Conservation (phyloP, 2,329 filamentous ascomycete species). For the Ophiostoma perfectum region DNA sequence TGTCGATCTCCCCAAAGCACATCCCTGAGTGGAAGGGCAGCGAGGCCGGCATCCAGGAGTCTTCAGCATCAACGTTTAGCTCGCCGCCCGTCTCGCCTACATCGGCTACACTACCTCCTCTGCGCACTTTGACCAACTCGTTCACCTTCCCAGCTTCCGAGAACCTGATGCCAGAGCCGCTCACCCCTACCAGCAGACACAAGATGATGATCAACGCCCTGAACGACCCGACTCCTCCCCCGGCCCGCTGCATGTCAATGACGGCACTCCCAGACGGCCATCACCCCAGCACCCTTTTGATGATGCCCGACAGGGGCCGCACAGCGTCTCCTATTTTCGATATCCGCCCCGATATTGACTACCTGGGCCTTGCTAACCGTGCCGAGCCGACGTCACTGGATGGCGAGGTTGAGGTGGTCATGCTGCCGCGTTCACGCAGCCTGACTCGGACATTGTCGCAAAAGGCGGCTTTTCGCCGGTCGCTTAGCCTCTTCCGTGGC, state of each 20-base stretch:
- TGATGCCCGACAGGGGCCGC: background rate
- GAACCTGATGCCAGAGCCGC: background rate
- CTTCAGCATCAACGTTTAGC: background rate
- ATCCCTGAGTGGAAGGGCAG: constrained; percentile 43
- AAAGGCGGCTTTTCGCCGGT: constrained; percentile 33
- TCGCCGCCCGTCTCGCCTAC: constrained; percentile 6
- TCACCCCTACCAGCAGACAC: background rate
- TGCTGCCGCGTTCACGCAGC: constrained; percentile 28
- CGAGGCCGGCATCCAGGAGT: background rate
- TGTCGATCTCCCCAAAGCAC: constrained; percentile 40
- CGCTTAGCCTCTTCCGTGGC: constrained; percentile 33
- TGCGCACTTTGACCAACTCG: constrained; percentile 5
- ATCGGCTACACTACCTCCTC: background rate
- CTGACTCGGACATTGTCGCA: constrained; percentile 33
- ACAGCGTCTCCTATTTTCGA: constrained; percentile 31
- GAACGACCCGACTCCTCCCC: background rate
- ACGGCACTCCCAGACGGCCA: constrained; percentile 14
- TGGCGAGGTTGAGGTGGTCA: constrained; percentile 14
- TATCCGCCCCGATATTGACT: constrained; percentile 54
- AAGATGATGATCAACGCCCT: background rate
- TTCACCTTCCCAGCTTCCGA: background rate
- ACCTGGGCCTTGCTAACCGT: constrained; percentile 43
- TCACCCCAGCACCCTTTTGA: background rate
- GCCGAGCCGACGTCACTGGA: constrained; percentile 15
- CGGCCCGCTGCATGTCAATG: constrained; percentile 21